Base-by-base conservation (phyloP, 2,329 filamentous ascomycete species). In the Raffaelea albimanens region DNA sequence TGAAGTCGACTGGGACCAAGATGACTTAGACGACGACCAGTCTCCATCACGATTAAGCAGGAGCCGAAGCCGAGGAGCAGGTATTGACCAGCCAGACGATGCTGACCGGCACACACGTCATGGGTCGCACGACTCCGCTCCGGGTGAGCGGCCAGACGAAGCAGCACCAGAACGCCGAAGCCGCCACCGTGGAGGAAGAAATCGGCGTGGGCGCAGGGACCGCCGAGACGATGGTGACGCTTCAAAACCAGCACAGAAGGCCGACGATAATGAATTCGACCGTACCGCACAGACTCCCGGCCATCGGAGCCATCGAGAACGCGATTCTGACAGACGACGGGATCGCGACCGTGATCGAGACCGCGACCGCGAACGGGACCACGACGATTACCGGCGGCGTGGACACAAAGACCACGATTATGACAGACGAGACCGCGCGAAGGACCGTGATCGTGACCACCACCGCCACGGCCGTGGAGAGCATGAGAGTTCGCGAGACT, bases 1-100 rank as follows among this genome's bases (percentile, higher is more conserved):
- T 8, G 54, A 67, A 46, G 61, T 63, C n/a, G 63, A 65, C 50
- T 61, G 62, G 33, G 52, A 64, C 61, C 54, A 60, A 60, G 47
- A 56, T 57, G 31, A 53, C 57, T 18, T 54, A 29, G 25, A 29
- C 7, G 7, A 29, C 7, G 25, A 29, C 7, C 25, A 29, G 3
- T 49, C 47, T 4, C 18, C 34, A 19, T 34, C 43, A 7, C 18
- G 23, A 5, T 20, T 18, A 3, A 46, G 39, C 13, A 42, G 36
- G 10, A 43, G 45, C 40, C 39, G 19, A 16, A 41, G 39, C 16
- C 39, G 25, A 29, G 25, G 25, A n/a, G n/a, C n/a, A n/a, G n/a
- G n/a, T n/a, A n/a, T 18, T 19, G 36, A 18, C 36, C 16, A 8
- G 19, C 36, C 3, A 9, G n/a, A 4, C 5, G 13, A 18, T 20